phyloP scores from a whole-genome alignment of 2,329 filamentous ascomycete species.

The Plenodomus lindquistii region DNA sequence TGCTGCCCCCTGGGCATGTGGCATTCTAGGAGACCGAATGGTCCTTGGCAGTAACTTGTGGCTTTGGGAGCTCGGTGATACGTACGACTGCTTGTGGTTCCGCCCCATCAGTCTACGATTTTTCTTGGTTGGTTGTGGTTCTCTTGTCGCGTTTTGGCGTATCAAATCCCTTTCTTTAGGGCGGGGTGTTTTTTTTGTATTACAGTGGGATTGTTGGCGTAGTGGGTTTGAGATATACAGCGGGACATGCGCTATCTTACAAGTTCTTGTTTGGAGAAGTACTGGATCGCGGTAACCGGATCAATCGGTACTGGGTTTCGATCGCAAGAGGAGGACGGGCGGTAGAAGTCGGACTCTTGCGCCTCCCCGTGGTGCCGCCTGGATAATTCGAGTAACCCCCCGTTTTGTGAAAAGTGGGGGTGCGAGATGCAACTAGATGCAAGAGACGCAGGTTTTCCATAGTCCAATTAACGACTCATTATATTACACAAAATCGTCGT shows the following conservation, averaged over 20 bases:
- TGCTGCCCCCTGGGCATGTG: slow-evolving; percentile 4
- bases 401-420: neutral
- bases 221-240: slow-evolving; percentile 3
- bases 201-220: neutral
- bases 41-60: slow-evolving; percentile 33
- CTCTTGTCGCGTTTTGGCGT: no score
- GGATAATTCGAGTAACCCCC: slow-evolving; percentile 29
- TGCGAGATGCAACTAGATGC: slow-evolving; percentile 39
- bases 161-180: no score
- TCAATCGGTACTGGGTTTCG: slow-evolving; percentile 17
- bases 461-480: neutral
- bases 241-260: slow-evolving; percentile 13
- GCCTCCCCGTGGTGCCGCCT: slow-evolving; percentile 43
- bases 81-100: no score
- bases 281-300: slow-evolving; percentile 22
- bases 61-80: no score
- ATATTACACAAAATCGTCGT: no score
- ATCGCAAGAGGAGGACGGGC: slow-evolving; percentile 39
- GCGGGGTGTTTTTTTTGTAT: slow-evolving; percentile 3
- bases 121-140: no score
- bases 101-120: no score
- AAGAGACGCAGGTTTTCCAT: slow-evolving; percentile 27
- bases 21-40: slow-evolving; percentile 30
- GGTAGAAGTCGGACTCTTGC: slow-evolving; percentile 44
- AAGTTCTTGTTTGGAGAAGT: slow-evolving; percentile 24